phyloP scores from a whole-genome alignment of 495 filamentous ascomycete species.

The Gamarada debralockiae region DNA sequence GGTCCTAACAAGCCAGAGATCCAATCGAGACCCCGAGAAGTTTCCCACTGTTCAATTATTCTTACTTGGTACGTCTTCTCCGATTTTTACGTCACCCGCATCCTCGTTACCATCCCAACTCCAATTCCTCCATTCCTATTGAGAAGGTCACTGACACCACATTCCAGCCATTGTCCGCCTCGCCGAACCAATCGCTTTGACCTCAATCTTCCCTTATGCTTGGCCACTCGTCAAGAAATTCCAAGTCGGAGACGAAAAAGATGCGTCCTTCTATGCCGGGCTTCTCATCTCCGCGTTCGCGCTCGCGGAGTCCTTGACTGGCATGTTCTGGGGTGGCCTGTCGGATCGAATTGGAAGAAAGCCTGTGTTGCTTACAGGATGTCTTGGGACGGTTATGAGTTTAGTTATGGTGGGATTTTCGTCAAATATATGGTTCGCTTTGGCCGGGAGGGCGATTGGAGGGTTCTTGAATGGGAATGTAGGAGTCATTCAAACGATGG shows the following conservation, averaged over 20 bases:
- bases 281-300: slow-evolving; percentile 97
- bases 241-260: slow-evolving; percentile 69
- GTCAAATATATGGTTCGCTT: slow-evolving; percentile 72
- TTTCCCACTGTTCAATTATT: slow-evolving; percentile 25
- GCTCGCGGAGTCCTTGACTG: slow-evolving; percentile 87
- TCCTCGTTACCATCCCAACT: neutral
- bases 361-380: slow-evolving; percentile 80
- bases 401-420: slow-evolving; percentile 93
- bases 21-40: slow-evolving; percentile 21
- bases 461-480: slow-evolving; percentile 85
- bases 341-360: slow-evolving; percentile 92
- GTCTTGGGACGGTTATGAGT: slow-evolving; percentile 85
- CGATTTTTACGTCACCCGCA: neutral
- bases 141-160: neutral
- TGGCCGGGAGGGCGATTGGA: slow-evolving; percentile 83
- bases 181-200: slow-evolving; percentile 97
- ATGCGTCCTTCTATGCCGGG: slow-evolving; percentile 88
- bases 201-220: slow-evolving; percentile 97
- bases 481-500: slow-evolving; percentile 83
- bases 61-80: slow-evolving; percentile 18
- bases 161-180: slow-evolving; percentile 78
- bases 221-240: slow-evolving; percentile 97
- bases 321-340: slow-evolving; percentile 86
- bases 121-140: neutral
- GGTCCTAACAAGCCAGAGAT: slow-evolving; percentile 15